phyloP scores from a whole-genome alignment of 2,329 filamentous ascomycete species.

The Fusarium sp. region DNA sequence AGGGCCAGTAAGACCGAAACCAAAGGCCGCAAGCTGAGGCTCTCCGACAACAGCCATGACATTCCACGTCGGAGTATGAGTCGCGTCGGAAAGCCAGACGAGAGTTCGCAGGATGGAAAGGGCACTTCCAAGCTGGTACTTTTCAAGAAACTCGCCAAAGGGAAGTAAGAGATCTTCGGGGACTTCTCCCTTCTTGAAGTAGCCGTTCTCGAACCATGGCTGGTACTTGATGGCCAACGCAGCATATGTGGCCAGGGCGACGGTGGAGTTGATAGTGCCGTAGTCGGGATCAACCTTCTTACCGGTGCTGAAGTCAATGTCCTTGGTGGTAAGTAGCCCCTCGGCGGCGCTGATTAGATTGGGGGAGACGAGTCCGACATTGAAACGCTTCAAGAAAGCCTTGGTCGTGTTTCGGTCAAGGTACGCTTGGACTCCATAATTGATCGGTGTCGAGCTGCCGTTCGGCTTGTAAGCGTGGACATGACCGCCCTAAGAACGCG shows the following conservation, averaged over 20 bases:
- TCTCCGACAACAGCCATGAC: conserved; percentile 22
- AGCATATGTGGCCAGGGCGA: not conserved
- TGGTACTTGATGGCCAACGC: conserved; percentile 14
- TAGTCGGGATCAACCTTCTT: conserved; percentile 10
- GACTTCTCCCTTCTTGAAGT: conserved; percentile 11
- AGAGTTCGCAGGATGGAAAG: conserved; percentile 8
- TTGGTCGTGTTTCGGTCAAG: conserved; percentile 10
- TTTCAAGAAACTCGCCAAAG: conserved; percentile 16
- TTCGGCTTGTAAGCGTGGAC: conserved; percentile 19
- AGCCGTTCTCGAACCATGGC: conserved; percentile 26
- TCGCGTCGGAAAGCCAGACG: conserved; percentile 13
- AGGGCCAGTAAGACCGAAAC: conserved; percentile 1
- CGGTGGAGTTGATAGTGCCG: not conserved
- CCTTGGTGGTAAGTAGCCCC: not conserved
- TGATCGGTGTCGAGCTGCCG: not conserved
- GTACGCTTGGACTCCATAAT: conserved; percentile 28
- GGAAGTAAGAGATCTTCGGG: conserved; percentile 16
- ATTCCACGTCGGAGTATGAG: conserved; percentile 12
- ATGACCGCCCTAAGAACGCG: conserved; percentile 11
- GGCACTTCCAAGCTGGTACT: not conserved
- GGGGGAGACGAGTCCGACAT: conserved; percentile 13
- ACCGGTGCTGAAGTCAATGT: conserved; percentile 22
- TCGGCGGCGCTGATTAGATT: not conserved
- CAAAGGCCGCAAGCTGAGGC: conserved; percentile 14
- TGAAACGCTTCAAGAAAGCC: conserved; percentile 24